These are phyloP conservation scores for Colletotrichum eremochloae DNA, from an alignment of 2,329 filamentous ascomycete species.

Conservation along the genomic window DNA sequence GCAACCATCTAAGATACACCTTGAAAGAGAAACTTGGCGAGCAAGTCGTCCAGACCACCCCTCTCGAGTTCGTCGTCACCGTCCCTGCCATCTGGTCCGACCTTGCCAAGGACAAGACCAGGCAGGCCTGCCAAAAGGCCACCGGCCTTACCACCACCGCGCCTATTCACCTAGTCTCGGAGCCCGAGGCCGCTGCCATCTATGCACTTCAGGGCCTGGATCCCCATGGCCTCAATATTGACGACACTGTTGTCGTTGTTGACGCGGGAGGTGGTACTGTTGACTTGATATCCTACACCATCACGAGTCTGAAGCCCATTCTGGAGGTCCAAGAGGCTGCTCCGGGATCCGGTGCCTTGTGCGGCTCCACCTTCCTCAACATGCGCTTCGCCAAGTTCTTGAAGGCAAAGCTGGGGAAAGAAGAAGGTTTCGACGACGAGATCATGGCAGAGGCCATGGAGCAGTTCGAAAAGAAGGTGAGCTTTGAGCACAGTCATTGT, in stretches of 20 bases:
- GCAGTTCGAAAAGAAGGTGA: conserved; percentile 58
- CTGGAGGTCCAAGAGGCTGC: conserved; percentile 64
- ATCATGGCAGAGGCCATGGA: conserved; percentile 56
- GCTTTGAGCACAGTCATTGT: conserved; percentile 30
- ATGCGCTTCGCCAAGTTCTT: conserved; percentile 61
- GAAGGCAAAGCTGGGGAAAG: conserved; percentile 57
- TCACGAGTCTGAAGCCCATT: conserved; percentile 58
- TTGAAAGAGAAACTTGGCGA: conserved; percentile 58
- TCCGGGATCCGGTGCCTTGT: conserved; percentile 62
- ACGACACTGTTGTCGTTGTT: conserved; percentile 65
- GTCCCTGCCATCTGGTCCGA: conserved; percentile 72
- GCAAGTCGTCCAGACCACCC: conserved; percentile 57
- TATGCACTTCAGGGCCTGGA: conserved; percentile 61
- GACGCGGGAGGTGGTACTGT: conserved; percentile 69
- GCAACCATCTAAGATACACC: conserved; percentile 61
- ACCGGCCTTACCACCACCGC: conserved; percentile 48
- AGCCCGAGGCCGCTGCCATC: conserved; percentile 67
- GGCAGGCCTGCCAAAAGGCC: conserved; percentile 58
- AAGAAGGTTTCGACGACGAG: conserved; percentile 58
- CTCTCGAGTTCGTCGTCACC: conserved; percentile 67
- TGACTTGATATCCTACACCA: conserved; percentile 67
- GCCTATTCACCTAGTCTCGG: conserved; percentile 62
- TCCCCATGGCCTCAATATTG: conserved; percentile 56
- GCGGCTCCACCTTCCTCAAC: conserved; percentile 64
- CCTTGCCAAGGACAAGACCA: conserved; percentile 64